Base-by-base conservation (phyloP, 1,284 basidiomycete species). In the Moesziomyces parantarcticus region DNA sequence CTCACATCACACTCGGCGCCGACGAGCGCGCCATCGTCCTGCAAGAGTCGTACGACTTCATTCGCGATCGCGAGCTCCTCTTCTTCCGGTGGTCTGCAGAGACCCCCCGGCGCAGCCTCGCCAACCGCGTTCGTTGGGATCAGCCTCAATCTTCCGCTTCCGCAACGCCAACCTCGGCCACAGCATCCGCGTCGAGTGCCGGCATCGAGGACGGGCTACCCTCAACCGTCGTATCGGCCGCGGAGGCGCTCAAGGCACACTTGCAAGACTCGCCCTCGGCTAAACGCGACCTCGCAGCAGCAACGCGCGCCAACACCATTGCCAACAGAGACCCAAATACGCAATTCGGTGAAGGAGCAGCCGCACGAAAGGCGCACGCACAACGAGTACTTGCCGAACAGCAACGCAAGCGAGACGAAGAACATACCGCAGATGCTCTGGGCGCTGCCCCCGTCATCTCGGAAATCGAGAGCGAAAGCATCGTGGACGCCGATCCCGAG, bases 11-110 rank as follows among this genome's bases (percentile, higher is more conserved):
- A 3, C 64, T 80, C 20, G 78, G 75, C 9, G 45, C 64, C 2
- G 69, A 80, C 20, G 67, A 72, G 55, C 60, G 75, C 32, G 79
- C 79, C 25, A 71, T 80, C 56, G 55, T 82, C 23, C 63, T 81
- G n/a, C 45, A 75, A 22, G 81, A 82, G 50, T 74, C 78, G 1
- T 70, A 78, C 55, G 75, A 75, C 7, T 79, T 79, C 44, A 61
- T 82, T 9, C 72, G 76, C 46, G 81, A 82, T 45, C 65, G 81
- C 21, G 81, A 82, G 41, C 58, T 80, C 9, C 53, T 82, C 21
- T 67, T 77, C 32, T 71, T 82, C 34, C 76, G 78, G n/a, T 82
- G 81, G 81, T 57, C 63, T 1, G 64, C 77, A 11, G 65, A 75
- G 18, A 78, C 76, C 4, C 73, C 66, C 34, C 68, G 63, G 29